Conservation (phyloP, 129 eudicot species). For the Kitagawia praeruptora region DNA sequence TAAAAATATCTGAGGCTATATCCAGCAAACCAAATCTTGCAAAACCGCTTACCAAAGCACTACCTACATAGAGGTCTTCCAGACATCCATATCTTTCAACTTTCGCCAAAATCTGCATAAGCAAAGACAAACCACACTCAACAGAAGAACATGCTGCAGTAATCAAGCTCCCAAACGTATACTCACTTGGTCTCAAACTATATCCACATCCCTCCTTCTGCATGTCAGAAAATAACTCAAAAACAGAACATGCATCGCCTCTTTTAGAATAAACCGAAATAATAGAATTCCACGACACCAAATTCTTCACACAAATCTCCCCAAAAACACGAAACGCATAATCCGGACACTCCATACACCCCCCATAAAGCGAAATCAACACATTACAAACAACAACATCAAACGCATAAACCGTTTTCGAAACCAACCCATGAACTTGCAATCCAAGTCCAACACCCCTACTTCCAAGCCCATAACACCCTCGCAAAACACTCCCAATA, state of each 20-base stretch:
- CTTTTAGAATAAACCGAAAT: conserved; percentile 70
- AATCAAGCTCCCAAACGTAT: conserved; percentile 75
- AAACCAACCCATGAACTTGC: conserved; percentile 70
- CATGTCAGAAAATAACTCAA: conserved; percentile 54
- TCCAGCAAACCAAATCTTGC: conserved; percentile 42
- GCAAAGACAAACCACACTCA: conserved; percentile 30
- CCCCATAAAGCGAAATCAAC: conserved; percentile 78
- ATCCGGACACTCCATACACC: conserved; percentile 36
- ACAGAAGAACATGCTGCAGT: conserved; percentile 37
- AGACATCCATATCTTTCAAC: conserved; percentile 52
- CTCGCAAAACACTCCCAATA: conserved; percentile 72
- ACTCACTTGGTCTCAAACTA: conserved; percentile 51
- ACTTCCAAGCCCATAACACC: conserved; percentile 47
- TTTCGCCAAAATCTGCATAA: conserved; percentile 54
- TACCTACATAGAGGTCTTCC: conserved; percentile 74
- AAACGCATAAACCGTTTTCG: conserved; percentile 33
- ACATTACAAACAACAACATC: conserved; percentile 76
- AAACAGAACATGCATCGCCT: conserved; percentile 48
- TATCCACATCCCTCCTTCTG: conserved; percentile 35
- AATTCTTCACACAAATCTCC: conserved; percentile 41
- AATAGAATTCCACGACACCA: conserved; percentile 73
- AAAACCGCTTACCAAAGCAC: conserved; percentile 77
- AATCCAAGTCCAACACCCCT: conserved; percentile 47
- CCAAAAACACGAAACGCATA: conserved; percentile 55
- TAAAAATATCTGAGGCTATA: conserved; percentile 52